A percentile compares a stretch with the other conserved stretches of the same genome.
These are phyloP conservation scores for Panaeolus cyanescens DNA, from an alignment of 768 basidiomycete species.

Conservation along the genomic window DNA sequence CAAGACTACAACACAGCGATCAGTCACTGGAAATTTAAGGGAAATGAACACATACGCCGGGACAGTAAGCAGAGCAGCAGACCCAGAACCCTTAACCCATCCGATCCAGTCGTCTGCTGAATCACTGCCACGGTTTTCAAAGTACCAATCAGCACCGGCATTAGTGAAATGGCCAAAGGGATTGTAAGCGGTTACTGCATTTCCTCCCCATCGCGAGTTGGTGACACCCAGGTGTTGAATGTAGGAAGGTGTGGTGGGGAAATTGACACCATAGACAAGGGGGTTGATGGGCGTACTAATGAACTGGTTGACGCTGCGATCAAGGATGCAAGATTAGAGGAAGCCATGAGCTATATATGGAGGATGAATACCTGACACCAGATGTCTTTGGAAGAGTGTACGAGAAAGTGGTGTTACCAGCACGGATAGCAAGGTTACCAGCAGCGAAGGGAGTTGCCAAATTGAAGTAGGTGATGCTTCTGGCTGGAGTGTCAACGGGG, in stretches of 20 bases:
- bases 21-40: background rate
- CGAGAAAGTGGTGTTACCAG: constrained; percentile 40
- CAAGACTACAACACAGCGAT: constrained; percentile 34
- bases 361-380: background rate
- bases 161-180: constrained; percentile 52
- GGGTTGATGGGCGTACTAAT: constrained; percentile 39
- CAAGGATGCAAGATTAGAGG: background rate
- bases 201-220: constrained; percentile 6
- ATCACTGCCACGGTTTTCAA: constrained; percentile 48
- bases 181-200: constrained; percentile 55
- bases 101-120: constrained; percentile 52
- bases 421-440: constrained; percentile 43
- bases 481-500: constrained; percentile 47
- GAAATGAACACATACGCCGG: constrained; percentile 42
- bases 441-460: constrained; percentile 37
- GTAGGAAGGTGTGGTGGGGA: constrained; percentile 42
- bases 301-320: background rate
- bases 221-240: constrained; percentile 43
- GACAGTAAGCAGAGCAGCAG: constrained; percentile 43
- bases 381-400: constrained; percentile 36
- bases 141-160: constrained; percentile 57
- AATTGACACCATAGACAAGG: constrained; percentile 55
- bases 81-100: constrained; percentile 48
- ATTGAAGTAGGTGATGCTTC: constrained; percentile 50
- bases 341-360: background rate